Evolutionary conservation across 2,329 filamentous ascomycete species (phyloP).

Genomic region (Monilinia fructicola): DNA sequence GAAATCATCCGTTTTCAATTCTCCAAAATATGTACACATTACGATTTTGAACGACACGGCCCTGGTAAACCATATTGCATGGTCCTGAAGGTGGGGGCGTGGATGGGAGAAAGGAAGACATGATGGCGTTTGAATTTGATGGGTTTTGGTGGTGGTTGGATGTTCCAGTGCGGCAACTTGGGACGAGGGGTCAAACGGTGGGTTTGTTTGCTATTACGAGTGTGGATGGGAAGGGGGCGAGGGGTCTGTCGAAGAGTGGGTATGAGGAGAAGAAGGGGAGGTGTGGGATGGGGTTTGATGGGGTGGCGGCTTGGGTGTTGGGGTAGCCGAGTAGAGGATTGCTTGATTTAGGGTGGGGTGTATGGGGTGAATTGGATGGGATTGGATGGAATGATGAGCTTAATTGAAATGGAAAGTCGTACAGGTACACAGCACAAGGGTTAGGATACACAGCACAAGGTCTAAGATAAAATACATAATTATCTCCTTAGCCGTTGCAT

Average conservation of each 20-base stretch:
- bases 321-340: constrained; percentile 24
- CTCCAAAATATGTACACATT: constrained; percentile 76
- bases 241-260: constrained; percentile 36
- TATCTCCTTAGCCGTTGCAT: too few relatives aligned
- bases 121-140: constrained; percentile 72
- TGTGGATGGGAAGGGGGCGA: constrained; percentile 42
- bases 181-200: constrained; percentile 66
- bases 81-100: constrained; percentile 65
- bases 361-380: not conserved
- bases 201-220: constrained; percentile 61
- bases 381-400: not conserved
- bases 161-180: constrained; percentile 64
- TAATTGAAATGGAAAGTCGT: not conserved
- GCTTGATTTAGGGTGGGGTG: too few relatives aligned
- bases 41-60: constrained; percentile 69
- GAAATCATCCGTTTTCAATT: constrained; percentile 75
- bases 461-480: too few relatives aligned
- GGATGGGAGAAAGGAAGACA: constrained; percentile 66
- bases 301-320: constrained; percentile 39
- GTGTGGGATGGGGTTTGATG: constrained; percentile 36
- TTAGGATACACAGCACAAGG: too few relatives aligned
- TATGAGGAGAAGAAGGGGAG: constrained; percentile 39
- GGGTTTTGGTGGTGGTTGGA: constrained; percentile 82
- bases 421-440: too few relatives aligned
- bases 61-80: constrained; percentile 66